These are phyloP conservation scores for Fusarium sp. DNA, from an alignment of 2,329 filamentous ascomycete genomes.

Conservation along the genomic window DNA sequence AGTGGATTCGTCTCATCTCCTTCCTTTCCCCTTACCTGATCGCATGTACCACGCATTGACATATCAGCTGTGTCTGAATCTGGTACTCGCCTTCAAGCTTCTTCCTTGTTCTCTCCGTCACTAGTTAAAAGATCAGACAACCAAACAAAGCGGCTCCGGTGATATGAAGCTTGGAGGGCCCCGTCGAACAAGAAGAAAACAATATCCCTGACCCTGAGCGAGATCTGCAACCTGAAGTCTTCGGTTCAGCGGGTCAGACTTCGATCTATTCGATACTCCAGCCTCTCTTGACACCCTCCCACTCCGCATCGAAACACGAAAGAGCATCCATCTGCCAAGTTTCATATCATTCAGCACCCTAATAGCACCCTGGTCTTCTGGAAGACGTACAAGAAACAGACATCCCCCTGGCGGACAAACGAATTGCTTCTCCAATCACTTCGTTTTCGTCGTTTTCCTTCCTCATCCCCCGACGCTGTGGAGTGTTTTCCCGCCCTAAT, in stretches of 20 bases:
- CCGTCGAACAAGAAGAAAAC: constrained; percentile 23
- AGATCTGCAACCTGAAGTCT: constrained; percentile 42
- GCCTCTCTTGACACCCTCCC: constrained; percentile 25
- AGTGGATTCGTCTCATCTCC: constrained; percentile 49
- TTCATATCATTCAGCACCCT: constrained; percentile 29
- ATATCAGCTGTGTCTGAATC: constrained; percentile 30
- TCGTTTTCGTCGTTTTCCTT: constrained; percentile 12
- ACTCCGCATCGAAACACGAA: constrained; percentile 31
- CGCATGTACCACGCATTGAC: constrained; percentile 33
- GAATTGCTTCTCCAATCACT: constrained; percentile 33
- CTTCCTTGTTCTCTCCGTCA: constrained; percentile 17
- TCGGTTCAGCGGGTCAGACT: constrained; percentile 37
- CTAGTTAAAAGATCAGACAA: constrained; percentile 25
- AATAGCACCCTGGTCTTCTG: constrained; percentile 29
- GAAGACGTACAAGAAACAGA: constrained; percentile 39
- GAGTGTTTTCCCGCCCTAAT: constrained; percentile 37
- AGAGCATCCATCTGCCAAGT: constrained; percentile 32
- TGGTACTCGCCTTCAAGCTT: constrained; percentile 24
- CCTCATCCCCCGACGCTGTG: constrained; percentile 14
- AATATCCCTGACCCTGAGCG: constrained; percentile 29
- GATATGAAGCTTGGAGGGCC: constrained; percentile 33
- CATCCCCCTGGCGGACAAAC: constrained; percentile 28
- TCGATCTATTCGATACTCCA: constrained; percentile 38
- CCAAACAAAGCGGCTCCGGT: constrained; percentile 29
- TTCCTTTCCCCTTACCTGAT: constrained; percentile 37